These are phyloP conservation scores for Emergomyces africanus DNA, from an alignment of 2,329 filamentous ascomycete genomes.

Conservation along the genomic window DNA sequence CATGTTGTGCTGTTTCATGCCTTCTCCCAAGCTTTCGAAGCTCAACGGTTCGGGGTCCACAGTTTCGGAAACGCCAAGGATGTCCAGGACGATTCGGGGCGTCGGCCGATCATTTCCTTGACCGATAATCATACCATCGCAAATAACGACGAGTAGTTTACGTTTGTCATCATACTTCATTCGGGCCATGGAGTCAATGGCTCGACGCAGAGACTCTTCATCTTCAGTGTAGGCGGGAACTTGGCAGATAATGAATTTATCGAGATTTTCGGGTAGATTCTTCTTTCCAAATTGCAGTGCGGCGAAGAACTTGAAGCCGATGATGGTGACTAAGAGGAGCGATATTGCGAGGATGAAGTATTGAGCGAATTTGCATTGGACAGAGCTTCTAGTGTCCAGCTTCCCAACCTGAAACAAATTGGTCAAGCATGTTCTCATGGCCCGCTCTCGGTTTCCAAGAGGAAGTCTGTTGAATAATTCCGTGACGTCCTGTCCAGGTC, in stretches of 20 bases:
- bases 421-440: conserved; percentile 72
- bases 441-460: conserved; percentile 41
- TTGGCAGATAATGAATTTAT: conserved; percentile 97
- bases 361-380: conserved; percentile 71
- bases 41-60: conserved; percentile 92
- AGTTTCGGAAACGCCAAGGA: conserved; percentile 84
- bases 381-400: conserved; percentile 79
- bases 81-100: conserved; percentile 90
- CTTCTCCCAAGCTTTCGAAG: conserved; percentile 93
- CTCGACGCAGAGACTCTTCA: conserved; percentile 90
- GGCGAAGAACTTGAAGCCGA: conserved; percentile 93
- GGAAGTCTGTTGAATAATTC: conserved; percentile 64
- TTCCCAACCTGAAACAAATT: conserved; percentile 92
- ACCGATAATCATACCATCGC: conserved; percentile 98
- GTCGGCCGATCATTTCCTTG: conserved; percentile 96
- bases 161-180: conserved; percentile 99
- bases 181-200: conserved; percentile 86
- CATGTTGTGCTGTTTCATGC: conserved; percentile 98
- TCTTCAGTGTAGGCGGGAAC: conserved; percentile 98
- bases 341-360: conserved; percentile 85
- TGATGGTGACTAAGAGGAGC: conserved; percentile 63
- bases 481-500: conserved; percentile 66
- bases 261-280: conserved; percentile 85
- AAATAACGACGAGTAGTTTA: conserved; percentile 83
- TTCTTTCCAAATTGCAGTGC: conserved; percentile 88